Evolutionary conservation across 768 basidiomycete species (phyloP).

Genomic region (Phallus indusiatus): DNA sequence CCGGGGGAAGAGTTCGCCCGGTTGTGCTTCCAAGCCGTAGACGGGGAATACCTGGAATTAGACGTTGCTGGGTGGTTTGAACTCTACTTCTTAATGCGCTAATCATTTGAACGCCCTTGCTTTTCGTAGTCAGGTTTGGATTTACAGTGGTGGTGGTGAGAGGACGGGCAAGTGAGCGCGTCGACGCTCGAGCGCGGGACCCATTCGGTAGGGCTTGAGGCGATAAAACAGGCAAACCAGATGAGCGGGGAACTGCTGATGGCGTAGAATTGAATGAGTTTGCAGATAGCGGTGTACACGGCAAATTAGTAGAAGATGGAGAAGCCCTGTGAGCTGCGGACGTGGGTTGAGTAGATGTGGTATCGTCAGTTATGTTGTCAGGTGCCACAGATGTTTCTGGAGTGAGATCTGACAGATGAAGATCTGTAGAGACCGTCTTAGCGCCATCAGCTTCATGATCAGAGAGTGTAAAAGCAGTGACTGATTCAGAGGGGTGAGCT

Average conservation of each 20-base stretch:
- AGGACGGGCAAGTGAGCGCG: conserved; percentile 22
- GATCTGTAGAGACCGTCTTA: conserved; percentile 50
- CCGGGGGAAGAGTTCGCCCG: conserved; percentile 21
- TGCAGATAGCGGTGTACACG: conserved; percentile 24
- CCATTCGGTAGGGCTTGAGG: conserved; percentile 6
- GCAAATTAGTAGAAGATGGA: conserved; percentile 38
- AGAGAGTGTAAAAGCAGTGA: conserved; percentile 26
- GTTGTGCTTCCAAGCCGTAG: conserved; percentile 74
- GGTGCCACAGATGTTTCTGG: conserved; percentile 26
- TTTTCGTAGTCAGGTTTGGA: conserved; percentile 47
- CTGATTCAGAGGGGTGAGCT: conserved; percentile 16
- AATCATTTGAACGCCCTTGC: conserved; percentile 85
- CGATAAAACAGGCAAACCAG: conserved; percentile 23
- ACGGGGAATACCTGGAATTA: conserved; percentile 79
- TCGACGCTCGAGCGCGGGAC: conserved; percentile 44
- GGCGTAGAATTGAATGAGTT: conserved; percentile 33
- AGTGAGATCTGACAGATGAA: conserved; percentile 49
- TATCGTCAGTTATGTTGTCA: conserved; percentile 11
- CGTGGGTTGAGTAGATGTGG: conserved; percentile 3
- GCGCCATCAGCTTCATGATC: conserved; percentile 42
- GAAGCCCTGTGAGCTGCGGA: conserved; percentile 12
- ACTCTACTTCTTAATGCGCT: conserved; percentile 86
- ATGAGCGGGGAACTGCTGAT: conserved; percentile 33
- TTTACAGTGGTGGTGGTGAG: conserved; percentile 26
- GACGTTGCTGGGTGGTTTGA: conserved; percentile 73